A percentile compares a stretch with the other conserved stretches of the same genome.
These are phyloP conservation scores for Phlyctochytrium planicorne DNA, from an alignment of 192 early-diverging fungal genomes.

Conservation along the genomic window DNA sequence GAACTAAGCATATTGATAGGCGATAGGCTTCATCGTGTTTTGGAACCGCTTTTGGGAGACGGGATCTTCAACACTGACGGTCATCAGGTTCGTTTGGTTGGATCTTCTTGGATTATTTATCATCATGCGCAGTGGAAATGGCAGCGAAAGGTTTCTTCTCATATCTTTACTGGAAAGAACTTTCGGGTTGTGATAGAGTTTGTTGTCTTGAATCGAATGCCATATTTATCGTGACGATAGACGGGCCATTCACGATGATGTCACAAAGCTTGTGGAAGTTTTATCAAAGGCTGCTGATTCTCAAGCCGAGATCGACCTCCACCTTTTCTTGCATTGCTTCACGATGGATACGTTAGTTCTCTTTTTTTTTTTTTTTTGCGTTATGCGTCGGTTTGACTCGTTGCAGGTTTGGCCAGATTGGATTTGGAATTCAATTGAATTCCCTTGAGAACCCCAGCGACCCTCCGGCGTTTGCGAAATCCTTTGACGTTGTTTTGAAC, in stretches of 20 bases:
- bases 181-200: conserved; percentile 26
- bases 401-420: conserved; percentile 1
- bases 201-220: background rate
- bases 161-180: conserved; percentile 41
- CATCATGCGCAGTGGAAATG: conserved; percentile 58
- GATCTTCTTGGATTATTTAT: no score
- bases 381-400: no score
- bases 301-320: conserved; percentile 15
- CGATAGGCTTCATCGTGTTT: background rate
- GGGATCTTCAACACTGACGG: conserved; percentile 63
- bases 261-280: conserved; percentile 26
- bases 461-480: background rate
- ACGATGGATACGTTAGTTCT: background rate
- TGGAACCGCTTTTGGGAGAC: background rate
- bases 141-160: conserved; percentile 54
- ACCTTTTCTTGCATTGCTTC: conserved; percentile 8
- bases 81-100: no score
- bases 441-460: background rate
- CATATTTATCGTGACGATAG: background rate
- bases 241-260: background rate
- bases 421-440: background rate
- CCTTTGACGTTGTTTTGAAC: background rate
- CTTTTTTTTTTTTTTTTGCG: background rate
- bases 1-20: conserved; percentile 28
- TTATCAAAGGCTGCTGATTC: conserved; percentile 25